Evolutionary conservation across 805 yeast species (phyloP).

Genomic region (Lipomyces orientalis): DNA sequence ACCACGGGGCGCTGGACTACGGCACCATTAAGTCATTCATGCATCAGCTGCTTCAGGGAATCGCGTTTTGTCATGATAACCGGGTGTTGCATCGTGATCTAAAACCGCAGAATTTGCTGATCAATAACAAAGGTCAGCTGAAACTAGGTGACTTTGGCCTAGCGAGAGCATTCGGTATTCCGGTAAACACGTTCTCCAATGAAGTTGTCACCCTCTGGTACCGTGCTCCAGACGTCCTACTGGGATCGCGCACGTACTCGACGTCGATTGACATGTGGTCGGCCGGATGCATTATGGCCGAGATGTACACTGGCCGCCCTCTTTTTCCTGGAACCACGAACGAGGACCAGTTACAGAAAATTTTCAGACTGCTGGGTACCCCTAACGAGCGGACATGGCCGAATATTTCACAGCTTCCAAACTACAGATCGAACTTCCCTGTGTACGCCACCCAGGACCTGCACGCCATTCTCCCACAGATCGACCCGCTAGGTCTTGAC

Average conservation of each 20-base stretch:
- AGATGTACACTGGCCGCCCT: constrained; percentile 98
- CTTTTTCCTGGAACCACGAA: constrained; percentile 95
- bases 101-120: constrained; percentile 93
- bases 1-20: constrained; percentile 73
- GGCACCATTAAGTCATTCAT: constrained; percentile 84
- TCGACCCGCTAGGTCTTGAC: constrained; percentile 73
- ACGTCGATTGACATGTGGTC: constrained; percentile 99
- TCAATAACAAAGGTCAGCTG: constrained; percentile 86
- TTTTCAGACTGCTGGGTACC: constrained; percentile 93
- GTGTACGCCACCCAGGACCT: constrained; percentile 89
- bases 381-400: constrained; percentile 98
- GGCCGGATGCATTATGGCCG: constrained; percentile 97
- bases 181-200: constrained; percentile 94
- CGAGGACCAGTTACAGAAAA: constrained; percentile 91
- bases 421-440: constrained; percentile 83
- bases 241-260: constrained; percentile 94
- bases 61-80: constrained; percentile 84
- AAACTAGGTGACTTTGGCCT: constrained; percentile 96
- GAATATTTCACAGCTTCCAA: constrained; percentile 87
- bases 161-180: constrained; percentile 97
- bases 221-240: constrained; percentile 93
- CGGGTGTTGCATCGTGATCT: constrained; percentile 81
- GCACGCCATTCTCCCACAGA: constrained; percentile 66
- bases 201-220: constrained; percentile 99
- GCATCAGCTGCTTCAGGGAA: constrained; percentile 91